Percentiles rank a stretch among this genome's conserved stretches.
Evolutionary conservation across 2,329 filamentous ascomycete genomes (phyloP).

Genomic region (Diplocarpon mali): DNA sequence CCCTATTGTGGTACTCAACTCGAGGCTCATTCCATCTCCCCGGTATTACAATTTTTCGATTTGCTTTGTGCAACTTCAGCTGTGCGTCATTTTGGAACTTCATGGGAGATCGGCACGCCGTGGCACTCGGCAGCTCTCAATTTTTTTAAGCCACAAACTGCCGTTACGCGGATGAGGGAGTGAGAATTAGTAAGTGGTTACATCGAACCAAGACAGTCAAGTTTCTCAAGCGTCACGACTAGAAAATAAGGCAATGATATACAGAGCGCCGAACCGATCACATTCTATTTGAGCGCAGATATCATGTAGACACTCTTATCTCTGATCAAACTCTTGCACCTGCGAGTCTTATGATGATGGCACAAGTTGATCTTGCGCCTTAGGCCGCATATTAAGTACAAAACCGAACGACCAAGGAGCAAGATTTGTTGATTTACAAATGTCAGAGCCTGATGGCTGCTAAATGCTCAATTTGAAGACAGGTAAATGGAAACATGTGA

Average conservation of each 20-base stretch:
- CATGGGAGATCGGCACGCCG: constrained; percentile 1
- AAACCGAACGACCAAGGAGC: neutral
- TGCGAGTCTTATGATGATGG: neutral
- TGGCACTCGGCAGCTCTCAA: neutral
- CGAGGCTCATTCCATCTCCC: neutral
- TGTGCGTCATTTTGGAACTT: constrained; percentile 1
- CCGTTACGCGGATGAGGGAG: neutral
- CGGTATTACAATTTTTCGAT: neutral
- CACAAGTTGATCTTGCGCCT: neutral
- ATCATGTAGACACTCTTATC: no score
- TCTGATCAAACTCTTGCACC: no score
- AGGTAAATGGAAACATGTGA: no score
- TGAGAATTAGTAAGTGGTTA: neutral
- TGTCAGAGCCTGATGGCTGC: neutral
- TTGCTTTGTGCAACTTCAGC: neutral
- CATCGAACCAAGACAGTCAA: neutral
- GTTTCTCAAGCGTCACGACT: no score
- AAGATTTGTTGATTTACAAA: neutral
- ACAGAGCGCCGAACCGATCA: no score
- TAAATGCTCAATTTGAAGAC: no score
- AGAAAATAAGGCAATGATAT: no score
- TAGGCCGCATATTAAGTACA: neutral
- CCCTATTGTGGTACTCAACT: neutral
- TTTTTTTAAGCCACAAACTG: no score
- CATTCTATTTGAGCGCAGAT: no score